Percentiles rank a stretch among this genome's conserved stretches.
Evolutionary conservation across 805 yeast genomes (phyloP).

Genomic region (Candida nemodendra): DNA sequence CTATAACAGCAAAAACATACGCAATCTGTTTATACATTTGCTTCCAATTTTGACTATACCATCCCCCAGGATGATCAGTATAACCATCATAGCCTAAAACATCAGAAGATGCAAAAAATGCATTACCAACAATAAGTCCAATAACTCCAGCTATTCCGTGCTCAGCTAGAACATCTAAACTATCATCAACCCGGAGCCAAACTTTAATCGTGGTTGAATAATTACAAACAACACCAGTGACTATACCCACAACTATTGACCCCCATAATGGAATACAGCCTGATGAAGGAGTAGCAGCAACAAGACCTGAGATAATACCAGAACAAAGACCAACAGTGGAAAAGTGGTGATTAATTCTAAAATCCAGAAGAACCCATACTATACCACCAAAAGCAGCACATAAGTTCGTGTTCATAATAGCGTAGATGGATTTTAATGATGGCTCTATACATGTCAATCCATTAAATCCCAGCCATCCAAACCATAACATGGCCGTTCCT

Average conservation of each 20-base stretch:
- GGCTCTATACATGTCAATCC: slow-evolving; percentile 88
- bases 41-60: slow-evolving; percentile 87
- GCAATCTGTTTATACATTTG: slow-evolving; percentile 91
- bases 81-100: slow-evolving; percentile 89
- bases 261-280: slow-evolving; percentile 93
- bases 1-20: slow-evolving; percentile 70
- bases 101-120: slow-evolving; percentile 80
- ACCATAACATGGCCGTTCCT: slow-evolving; percentile 85
- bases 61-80: slow-evolving; percentile 86
- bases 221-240: slow-evolving; percentile 82
- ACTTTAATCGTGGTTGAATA: slow-evolving; percentile 86
- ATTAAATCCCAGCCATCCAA: slow-evolving; percentile 96
- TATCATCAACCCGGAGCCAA: slow-evolving; percentile 80
- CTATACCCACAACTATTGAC: slow-evolving; percentile 78
- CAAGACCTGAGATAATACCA: slow-evolving; percentile 92
- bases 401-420: slow-evolving; percentile 87
- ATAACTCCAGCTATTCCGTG: slow-evolving; percentile 96
- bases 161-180: slow-evolving; percentile 95
- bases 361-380: slow-evolving; percentile 90
- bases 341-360: slow-evolving; percentile 85
- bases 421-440: slow-evolving; percentile 78
- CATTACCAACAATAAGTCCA: slow-evolving; percentile 80
- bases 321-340: slow-evolving; percentile 94
- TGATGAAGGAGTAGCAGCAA: slow-evolving; percentile 94
- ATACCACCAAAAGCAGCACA: slow-evolving; percentile 89